Evolutionary conservation across 306 rosid genomes (phyloP).

Genomic region (Prunus fruticosa): DNA sequence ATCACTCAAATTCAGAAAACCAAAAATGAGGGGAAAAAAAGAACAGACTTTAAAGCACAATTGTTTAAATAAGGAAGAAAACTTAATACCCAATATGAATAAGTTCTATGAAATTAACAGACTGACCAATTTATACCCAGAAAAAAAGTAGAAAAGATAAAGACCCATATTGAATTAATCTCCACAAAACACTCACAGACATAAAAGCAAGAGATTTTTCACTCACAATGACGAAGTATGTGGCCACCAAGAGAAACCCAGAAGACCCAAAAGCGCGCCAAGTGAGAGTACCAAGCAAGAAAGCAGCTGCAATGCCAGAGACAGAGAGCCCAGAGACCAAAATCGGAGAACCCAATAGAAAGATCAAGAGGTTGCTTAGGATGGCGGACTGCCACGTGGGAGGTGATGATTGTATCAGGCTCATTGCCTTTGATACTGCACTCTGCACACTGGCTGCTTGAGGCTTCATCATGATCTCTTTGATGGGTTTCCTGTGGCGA

Average conservation of each 20-base stretch:
- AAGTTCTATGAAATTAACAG: background rate
- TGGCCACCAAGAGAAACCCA: conserved; percentile 90
- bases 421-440: conserved; percentile 47
- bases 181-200: background rate
- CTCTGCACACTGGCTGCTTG: conserved; percentile 40
- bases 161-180: background rate
- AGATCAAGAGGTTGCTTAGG: conserved; percentile 62
- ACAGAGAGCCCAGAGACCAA: conserved; percentile 73
- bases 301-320: conserved; percentile 83
- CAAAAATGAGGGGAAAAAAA: background rate
- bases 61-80: background rate
- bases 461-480: conserved; percentile 25
- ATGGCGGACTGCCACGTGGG: conserved; percentile 81
- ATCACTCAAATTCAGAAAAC: background rate
- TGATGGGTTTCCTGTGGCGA: conserved; percentile 11
- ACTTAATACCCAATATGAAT: background rate
- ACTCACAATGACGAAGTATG: conserved; percentile 69
- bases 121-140: background rate
- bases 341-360: conserved; percentile 69
- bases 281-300: conserved; percentile 88
- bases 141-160: background rate
- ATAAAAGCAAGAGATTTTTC: background rate
- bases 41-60: background rate
- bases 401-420: conserved; percentile 68
- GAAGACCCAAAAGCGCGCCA: conserved; percentile 95